Evolutionary conservation across 805 yeast genomes (phyloP), one percentile per base, ranked within the genome.

Genomic region (Zygoascus biomembranicola): DNA sequence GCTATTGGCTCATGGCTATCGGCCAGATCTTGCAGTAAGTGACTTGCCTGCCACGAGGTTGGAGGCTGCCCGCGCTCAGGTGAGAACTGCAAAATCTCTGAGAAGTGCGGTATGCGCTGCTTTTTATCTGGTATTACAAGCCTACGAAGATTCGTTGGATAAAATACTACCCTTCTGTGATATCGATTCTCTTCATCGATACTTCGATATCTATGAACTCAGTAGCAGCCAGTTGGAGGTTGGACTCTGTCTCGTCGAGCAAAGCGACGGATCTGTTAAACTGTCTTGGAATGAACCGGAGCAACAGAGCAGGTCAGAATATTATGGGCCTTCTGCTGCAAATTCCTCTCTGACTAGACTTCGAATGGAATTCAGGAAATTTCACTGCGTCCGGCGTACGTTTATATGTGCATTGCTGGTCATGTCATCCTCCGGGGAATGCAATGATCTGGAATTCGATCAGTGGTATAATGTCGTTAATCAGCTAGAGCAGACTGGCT

Each of bases 361-460:
- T n/a, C 65, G 63, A 39, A 57, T 52, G 3, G 72, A 67, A 43
- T 58, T 73, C 28, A 60, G 65, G 46, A 67, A 70, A 52, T 63
- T 72, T 11, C 75, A 73, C 35, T 57, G 66, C 32, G 52, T 76
- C 44, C 66, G 77, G 52, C 68, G 77, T n/a, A 70, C 74, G 46
- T 61, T 73, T 50, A 62, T 78, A 2, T 75, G 79, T 61, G 66
- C 73, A 42, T 55, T 77, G 19, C 55, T 78, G 45, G 71, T 80
- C 0, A 59, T 71, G 16, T 52, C 60, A 6, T 52, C 68, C 3
- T 19, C 49, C 11, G 64, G 66, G 14, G 52, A 55, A 32, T 52
- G 61, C 44, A 43, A 51, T 47, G 53, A 58, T 52, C 50, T 49
- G 45, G 62, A 57, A 58, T 57, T 63, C 44, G 57, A 55, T 43